Conservation (phyloP, 108 stramenopile species). For the Nannochloropsis oceanica region DNA sequence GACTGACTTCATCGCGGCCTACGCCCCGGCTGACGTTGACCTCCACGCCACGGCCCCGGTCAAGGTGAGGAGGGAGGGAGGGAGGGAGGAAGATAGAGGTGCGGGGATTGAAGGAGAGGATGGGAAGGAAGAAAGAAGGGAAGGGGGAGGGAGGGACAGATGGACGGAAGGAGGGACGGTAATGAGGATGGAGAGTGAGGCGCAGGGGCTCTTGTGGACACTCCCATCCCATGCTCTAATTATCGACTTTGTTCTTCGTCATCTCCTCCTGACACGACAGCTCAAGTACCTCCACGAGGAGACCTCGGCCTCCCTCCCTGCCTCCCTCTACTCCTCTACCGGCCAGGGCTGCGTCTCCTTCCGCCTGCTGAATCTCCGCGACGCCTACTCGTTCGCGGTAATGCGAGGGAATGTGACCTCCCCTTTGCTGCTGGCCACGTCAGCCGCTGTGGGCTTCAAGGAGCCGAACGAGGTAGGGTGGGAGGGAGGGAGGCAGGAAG, state of each 20-base stretch:
- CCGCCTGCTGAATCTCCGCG: not conserved
- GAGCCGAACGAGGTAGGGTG: not conserved
- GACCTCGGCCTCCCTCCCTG: not conserved
- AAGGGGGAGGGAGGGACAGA: too few species aligned
- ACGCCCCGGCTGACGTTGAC: not conserved
- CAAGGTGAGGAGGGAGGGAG: not conserved
- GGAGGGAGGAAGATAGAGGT: not conserved
- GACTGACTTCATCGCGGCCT: not conserved
- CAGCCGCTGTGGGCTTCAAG: not conserved
- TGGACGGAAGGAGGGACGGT: not conserved
- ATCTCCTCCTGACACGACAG: not conserved
- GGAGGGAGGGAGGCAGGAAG: not conserved
- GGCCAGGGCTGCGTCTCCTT: not conserved
- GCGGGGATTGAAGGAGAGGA: not conserved
- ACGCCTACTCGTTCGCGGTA: not conserved
- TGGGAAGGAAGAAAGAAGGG: too few species aligned
- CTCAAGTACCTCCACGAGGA: not conserved
- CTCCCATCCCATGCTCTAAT: not conserved
- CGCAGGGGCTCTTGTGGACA: not conserved
- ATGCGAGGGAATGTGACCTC: not conserved
- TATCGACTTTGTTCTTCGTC: not conserved
- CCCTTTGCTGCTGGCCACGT: not conserved
- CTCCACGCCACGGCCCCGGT: not conserved
- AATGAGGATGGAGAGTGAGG: not conserved
- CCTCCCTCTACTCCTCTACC: not conserved